phyloP scores from a whole-genome alignment of 805 yeast species.

The Metschnikowia similis region DNA sequence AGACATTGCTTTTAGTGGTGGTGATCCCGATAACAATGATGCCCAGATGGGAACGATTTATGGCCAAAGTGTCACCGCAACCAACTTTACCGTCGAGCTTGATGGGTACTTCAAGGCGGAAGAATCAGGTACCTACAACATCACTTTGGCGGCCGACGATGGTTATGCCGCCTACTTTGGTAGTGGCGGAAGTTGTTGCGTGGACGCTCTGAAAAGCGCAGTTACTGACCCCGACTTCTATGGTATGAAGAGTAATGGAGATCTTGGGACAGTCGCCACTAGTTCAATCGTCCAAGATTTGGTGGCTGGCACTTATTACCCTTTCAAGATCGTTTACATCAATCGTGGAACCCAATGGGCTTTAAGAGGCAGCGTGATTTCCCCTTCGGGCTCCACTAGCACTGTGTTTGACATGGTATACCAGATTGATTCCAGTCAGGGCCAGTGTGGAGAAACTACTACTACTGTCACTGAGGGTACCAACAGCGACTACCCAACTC shows the following conservation, averaged over 20 bases:
- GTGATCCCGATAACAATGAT: not conserved
- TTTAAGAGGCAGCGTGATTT: not conserved
- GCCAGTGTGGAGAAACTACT: not conserved
- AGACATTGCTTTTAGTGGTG: not conserved
- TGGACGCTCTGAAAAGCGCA: constrained; percentile 3
- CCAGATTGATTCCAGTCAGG: not conserved
- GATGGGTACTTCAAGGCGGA: constrained; percentile 10
- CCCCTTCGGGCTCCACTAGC: not conserved
- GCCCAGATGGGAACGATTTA: not conserved
- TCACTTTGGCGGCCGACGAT: constrained; percentile 9
- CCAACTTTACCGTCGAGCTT: constrained; percentile 9
- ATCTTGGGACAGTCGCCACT: too few relatives aligned
- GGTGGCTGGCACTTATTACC: not conserved
- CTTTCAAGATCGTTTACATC: not conserved
- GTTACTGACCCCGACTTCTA: not conserved
- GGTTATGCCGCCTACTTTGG: constrained; percentile 7
- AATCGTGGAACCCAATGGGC: not conserved
- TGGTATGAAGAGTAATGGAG: not conserved
- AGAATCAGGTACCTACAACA: constrained; percentile 6
- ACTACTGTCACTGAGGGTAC: too few relatives aligned
- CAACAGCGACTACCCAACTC: too few relatives aligned
- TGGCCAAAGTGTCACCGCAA: not conserved
- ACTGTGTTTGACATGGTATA: not conserved
- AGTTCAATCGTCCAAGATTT: too few relatives aligned
- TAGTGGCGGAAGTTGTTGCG: constrained; percentile 5